Evolutionary conservation across 495 filamentous ascomycete genomes (phyloP), one percentile per base, ranked within the genome.

Genomic region (Daldinia loculata): DNA sequence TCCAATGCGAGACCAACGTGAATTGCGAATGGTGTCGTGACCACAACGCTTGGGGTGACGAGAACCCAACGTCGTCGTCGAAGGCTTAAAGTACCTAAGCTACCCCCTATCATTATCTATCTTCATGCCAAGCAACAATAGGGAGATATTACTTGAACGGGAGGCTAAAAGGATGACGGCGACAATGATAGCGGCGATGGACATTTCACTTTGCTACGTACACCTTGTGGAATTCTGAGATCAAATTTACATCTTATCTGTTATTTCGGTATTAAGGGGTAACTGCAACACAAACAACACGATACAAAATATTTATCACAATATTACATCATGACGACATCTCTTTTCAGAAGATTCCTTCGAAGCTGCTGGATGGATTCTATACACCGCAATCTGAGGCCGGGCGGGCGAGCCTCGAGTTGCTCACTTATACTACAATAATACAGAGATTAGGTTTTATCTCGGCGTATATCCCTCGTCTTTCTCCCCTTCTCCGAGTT

Each of bases 381-480:
- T 56, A 61, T 71, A 57, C 59, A 66, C 39, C 56, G 60, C 63
- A 61, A 67, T 8, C 59, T 17, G 62, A 59, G 51, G 62, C 55
- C 39, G 39, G 59, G 55, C 27, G 17, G 24, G 5, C 41, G 48
- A 61, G 45, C 48, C 62, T 67, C 57, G 43, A 51, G 52, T 58
- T 39, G 60, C 71, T 53, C 69, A 61, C 62, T 60, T 63, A 63
- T 66, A 61, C 66, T 77, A 77, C 63, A 68, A 76, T 66, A 66
- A 76, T 76, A 76, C 75, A 76, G 63, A 70, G 61, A 76, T 76
- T 75, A 76, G 52, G 38, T 59, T 56, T 69, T 14, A 58, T 57
- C 66, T 61, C 51, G 36, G 52, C 58, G 41, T 59, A 30, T 43
- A 57, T 63, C 29, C 61, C 15, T 39, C 39, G n/a, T 61, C 50